A percentile compares a stretch with the other conserved stretches of the same genome.
These are phyloP conservation scores for Sphaerostilbella broomeana DNA, from an alignment of 2,329 filamentous ascomycete genomes.

Conservation along the genomic window DNA sequence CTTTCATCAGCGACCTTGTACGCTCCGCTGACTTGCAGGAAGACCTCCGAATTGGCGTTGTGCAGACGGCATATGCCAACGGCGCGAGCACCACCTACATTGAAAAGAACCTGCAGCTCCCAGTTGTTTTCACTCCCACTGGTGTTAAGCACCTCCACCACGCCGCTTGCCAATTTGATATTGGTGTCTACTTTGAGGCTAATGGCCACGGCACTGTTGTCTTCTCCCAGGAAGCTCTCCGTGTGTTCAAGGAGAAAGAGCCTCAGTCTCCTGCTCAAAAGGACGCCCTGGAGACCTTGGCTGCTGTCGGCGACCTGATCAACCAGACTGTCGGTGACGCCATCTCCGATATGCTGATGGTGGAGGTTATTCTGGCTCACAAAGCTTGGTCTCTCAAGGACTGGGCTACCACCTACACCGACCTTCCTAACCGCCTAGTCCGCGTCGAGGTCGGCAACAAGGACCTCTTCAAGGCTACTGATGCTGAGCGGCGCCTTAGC, in stretches of 20 bases:
- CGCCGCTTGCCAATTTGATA: slow-evolving; percentile 88
- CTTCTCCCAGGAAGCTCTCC: slow-evolving; percentile 79
- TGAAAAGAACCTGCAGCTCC: slow-evolving; percentile 77
- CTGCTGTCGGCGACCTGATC: slow-evolving; percentile 81
- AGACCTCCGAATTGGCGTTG: slow-evolving; percentile 83
- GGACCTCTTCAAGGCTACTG: slow-evolving; percentile 82
- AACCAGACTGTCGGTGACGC: slow-evolving; percentile 98
- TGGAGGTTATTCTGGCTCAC: slow-evolving; percentile 93
- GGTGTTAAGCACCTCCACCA: slow-evolving; percentile 98
- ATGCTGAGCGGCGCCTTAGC: slow-evolving; percentile 83
- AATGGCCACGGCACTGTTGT: slow-evolving; percentile 97
- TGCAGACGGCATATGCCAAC: slow-evolving; percentile 97
- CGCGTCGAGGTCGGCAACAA: slow-evolving; percentile 86
- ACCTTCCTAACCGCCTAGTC: slow-evolving; percentile 91
- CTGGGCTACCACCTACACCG: slow-evolving; percentile 88
- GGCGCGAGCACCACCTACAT: slow-evolving; percentile 91
- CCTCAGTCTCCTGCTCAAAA: slow-evolving; percentile 90
- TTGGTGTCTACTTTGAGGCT: slow-evolving; percentile 97
- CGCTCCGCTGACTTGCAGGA: slow-evolving; percentile 70
- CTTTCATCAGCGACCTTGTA: slow-evolving; percentile 86
- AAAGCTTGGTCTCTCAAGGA: slow-evolving; percentile 86
- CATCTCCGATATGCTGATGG: slow-evolving; percentile 89
- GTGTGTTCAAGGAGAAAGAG: slow-evolving; percentile 68
- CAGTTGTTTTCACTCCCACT: slow-evolving; percentile 87
- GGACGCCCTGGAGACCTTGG: slow-evolving; percentile 77